These are phyloP conservation scores for Penicillium fimorum DNA, from an alignment of 495 filamentous ascomycete species.

Conservation along the genomic window DNA sequence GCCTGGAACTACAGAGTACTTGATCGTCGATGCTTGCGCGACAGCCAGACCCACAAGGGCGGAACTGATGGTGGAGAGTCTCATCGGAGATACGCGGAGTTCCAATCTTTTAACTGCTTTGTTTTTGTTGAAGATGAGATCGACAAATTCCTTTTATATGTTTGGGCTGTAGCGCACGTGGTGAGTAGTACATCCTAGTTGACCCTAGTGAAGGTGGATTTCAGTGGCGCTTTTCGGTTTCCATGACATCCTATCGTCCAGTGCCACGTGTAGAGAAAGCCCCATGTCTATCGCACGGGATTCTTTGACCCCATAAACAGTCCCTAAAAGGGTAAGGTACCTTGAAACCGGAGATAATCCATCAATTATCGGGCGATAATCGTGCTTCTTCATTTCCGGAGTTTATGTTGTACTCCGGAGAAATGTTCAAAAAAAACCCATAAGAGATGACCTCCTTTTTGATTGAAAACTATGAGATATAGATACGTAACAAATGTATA, in stretches of 20 bases:
- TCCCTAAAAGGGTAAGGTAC: background rate
- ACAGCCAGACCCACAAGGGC: constrained; percentile 26
- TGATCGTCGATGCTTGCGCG: constrained; percentile 36
- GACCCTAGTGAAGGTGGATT: background rate
- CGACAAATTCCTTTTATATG: constrained; percentile 10
- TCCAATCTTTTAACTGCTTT: background rate
- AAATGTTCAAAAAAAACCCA: background rate
- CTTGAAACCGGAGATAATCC: too few relatives aligned
- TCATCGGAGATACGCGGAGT: constrained; percentile 25
- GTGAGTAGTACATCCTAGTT: background rate
- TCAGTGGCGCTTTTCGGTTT: background rate
- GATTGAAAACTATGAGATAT: constrained; percentile 14
- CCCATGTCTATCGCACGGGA: too few relatives aligned
- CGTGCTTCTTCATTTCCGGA: background rate
- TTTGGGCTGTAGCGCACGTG: background rate
- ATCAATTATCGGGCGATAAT: too few relatives aligned
- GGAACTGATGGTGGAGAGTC: constrained; percentile 22
- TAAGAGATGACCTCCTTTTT: constrained; percentile 10
- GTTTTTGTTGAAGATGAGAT: constrained; percentile 11
- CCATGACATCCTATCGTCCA: background rate
- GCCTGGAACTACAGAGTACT: constrained; percentile 64
- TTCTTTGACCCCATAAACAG: too few relatives aligned
- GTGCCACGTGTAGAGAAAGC: background rate
- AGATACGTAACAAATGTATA: constrained; percentile 20
- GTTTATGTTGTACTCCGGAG: background rate